A percentile compares a stretch with the other conserved stretches of the same genome.
phyloP scores from a whole-genome alignment of 176 grass and related monocot genomes.

The Oryza australiensis region DNA sequence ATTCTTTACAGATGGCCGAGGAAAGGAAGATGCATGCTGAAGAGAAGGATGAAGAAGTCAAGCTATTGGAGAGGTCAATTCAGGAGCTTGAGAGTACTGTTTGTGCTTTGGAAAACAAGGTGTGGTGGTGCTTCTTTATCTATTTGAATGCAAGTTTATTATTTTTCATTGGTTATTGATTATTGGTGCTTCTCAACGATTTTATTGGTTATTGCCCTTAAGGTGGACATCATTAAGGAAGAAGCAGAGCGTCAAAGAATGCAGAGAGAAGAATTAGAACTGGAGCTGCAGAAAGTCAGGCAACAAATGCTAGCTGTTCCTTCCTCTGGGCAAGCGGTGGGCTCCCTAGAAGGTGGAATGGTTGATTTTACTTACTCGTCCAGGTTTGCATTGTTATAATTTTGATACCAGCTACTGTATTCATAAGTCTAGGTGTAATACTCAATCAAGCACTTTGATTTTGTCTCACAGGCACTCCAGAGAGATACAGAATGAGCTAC shows the following conservation, averaged over 20 bases:
- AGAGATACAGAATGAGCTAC: slow-evolving; percentile 49
- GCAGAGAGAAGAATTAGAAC: slow-evolving; percentile 75
- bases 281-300: slow-evolving; percentile 78
- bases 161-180: too few relatives aligned
- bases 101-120: slow-evolving; percentile 82
- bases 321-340: slow-evolving; percentile 44
- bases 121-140: slow-evolving; percentile 34
- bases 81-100: slow-evolving; percentile 83
- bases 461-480: slow-evolving; percentile 39
- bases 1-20: slow-evolving; percentile 65
- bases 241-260: slow-evolving; percentile 75
- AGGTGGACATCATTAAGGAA: slow-evolving; percentile 76
- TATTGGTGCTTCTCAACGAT: background rate
- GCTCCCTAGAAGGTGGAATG: slow-evolving; percentile 35
- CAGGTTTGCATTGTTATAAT: slow-evolving; percentile 47
- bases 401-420: slow-evolving; percentile 21
- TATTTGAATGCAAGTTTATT: slow-evolving; percentile 14
- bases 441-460: background rate
- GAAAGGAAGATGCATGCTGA: slow-evolving; percentile 66
- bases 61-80: slow-evolving; percentile 82
- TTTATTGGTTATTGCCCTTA: slow-evolving; percentile 32
- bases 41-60: slow-evolving; percentile 93
- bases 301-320: slow-evolving; percentile 61
- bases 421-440: background rate
- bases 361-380: slow-evolving; percentile 35